A percentile compares a stretch with the other conserved stretches of the same genome.
Conservation (phyloP, 2,329 filamentous ascomycete genomes). For the Exophiala sp. region DNA sequence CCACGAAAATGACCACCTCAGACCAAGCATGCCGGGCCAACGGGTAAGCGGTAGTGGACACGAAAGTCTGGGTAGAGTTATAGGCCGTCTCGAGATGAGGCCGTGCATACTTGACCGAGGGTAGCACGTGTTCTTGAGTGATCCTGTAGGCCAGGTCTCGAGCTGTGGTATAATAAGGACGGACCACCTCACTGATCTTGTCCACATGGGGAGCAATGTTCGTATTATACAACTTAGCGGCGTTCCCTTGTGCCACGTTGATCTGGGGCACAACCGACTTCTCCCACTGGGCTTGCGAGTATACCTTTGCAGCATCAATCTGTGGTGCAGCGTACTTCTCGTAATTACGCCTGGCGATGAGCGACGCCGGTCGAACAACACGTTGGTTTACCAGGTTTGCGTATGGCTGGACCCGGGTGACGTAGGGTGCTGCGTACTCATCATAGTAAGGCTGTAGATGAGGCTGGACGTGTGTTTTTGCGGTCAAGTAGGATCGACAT, state of each 20-base stretch:
- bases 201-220: constrained; percentile 68
- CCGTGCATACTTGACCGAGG: constrained; percentile 65
- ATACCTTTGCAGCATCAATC: constrained; percentile 60
- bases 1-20: constrained; percentile 63
- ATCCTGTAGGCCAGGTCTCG: constrained; percentile 59
- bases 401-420: constrained; percentile 71
- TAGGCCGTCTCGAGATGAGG: constrained; percentile 71
- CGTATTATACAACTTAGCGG: constrained; percentile 61
- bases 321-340: constrained; percentile 68
- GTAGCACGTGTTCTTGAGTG: constrained; percentile 67
- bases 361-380: constrained; percentile 63
- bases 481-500: constrained; percentile 73
- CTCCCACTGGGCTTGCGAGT: constrained; percentile 68
- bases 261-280: constrained; percentile 70
- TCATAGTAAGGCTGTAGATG: constrained; percentile 82
- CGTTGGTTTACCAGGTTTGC: constrained; percentile 50
- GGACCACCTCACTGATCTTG: constrained; percentile 51
- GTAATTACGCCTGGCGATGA: constrained; percentile 56
- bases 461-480: constrained; percentile 61
- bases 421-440: constrained; percentile 74
- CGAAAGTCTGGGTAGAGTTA: constrained; percentile 58
- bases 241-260: constrained; percentile 55
- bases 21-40: constrained; percentile 65
- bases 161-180: constrained; percentile 67
- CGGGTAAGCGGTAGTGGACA: constrained; percentile 65